These are phyloP conservation scores for Xylariaceae sp. DNA, from an alignment of 2,329 filamentous ascomycete species.

Conservation along the genomic window DNA sequence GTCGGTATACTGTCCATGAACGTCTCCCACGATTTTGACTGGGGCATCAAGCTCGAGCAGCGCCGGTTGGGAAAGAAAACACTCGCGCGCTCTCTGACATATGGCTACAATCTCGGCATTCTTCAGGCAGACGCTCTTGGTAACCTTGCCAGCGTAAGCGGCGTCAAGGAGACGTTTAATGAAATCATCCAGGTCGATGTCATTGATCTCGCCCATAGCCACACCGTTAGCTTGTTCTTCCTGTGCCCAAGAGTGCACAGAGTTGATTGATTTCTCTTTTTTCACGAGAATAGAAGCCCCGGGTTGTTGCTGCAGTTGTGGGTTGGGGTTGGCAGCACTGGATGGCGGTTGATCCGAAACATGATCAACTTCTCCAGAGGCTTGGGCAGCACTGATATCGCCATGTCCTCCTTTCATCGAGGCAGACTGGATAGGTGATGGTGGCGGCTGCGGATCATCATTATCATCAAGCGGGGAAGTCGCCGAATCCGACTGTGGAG, in stretches of 20 bases:
- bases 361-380: slow-evolving; percentile 88
- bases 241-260: slow-evolving; percentile 53
- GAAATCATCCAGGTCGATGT: slow-evolving; percentile 95
- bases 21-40: slow-evolving; percentile 97
- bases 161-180: slow-evolving; percentile 94
- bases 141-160: slow-evolving; percentile 94
- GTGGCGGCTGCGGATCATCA: slow-evolving; percentile 68
- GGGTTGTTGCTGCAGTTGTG: slow-evolving; percentile 67
- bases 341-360: slow-evolving; percentile 90
- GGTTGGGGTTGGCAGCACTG: slow-evolving; percentile 64
- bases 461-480: slow-evolving; percentile 55
- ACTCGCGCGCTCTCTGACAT: slow-evolving; percentile 85
- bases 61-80: slow-evolving; percentile 90
- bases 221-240: slow-evolving; percentile 57
- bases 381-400: slow-evolving; percentile 80
- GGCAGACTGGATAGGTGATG: slow-evolving; percentile 84
- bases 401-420: slow-evolving; percentile 76
- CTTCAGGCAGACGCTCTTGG: slow-evolving; percentile 95
- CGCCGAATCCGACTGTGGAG: slow-evolving; percentile 50
- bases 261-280: slow-evolving; percentile 74
- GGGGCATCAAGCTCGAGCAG: slow-evolving; percentile 90
- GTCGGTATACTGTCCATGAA: slow-evolving; percentile 96
- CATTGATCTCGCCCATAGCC: slow-evolving; percentile 88
- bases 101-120: slow-evolving; percentile 97
- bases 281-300: slow-evolving; percentile 91